Percentiles rank a stretch among this genome's conserved stretches.
phyloP scores from a whole-genome alignment of 768 basidiomycete species.

The Antrodiella citrinella region DNA sequence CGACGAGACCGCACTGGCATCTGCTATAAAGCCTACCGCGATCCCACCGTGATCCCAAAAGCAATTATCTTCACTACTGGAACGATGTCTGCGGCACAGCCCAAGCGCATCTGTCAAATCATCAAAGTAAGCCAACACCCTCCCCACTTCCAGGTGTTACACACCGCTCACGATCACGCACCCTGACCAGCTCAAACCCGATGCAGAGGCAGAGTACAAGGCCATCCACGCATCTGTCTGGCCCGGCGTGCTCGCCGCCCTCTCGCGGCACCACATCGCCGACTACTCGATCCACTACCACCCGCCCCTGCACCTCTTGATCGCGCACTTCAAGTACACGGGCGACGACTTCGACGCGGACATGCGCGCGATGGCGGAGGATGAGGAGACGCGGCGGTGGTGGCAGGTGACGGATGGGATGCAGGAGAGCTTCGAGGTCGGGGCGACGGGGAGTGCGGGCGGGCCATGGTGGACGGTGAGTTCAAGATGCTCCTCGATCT shows the following conservation, averaged over 20 bases:
- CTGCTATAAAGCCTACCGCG: too few relatives aligned
- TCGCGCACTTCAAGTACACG: constrained; percentile 73
- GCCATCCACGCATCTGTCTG: constrained; percentile 56
- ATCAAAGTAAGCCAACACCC: constrained; percentile 42
- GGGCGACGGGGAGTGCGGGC: constrained; percentile 59
- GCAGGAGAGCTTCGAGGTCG: constrained; percentile 71
- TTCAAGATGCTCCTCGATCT: not conserved
- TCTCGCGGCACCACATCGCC: constrained; percentile 52
- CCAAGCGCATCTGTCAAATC: constrained; percentile 62
- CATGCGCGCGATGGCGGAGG: constrained; percentile 55
- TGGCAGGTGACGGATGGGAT: constrained; percentile 70
- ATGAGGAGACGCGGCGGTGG: constrained; percentile 67
- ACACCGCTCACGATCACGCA: not conserved
- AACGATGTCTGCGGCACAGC: constrained; percentile 22
- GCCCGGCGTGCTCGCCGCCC: constrained; percentile 59
- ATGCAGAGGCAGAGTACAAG: constrained; percentile 42
- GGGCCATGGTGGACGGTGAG: constrained; percentile 66
- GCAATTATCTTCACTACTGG: not conserved
- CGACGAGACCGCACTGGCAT: too few relatives aligned
- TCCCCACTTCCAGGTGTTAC: not conserved
- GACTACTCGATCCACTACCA: constrained; percentile 77
- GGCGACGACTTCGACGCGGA: constrained; percentile 58
- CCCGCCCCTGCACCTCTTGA: constrained; percentile 53
- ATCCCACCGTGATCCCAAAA: too few relatives aligned
- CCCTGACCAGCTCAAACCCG: constrained; percentile 44